Conservation (phyloP, 495 filamentous ascomycete genomes). For the Bacidia gigantensis region DNA sequence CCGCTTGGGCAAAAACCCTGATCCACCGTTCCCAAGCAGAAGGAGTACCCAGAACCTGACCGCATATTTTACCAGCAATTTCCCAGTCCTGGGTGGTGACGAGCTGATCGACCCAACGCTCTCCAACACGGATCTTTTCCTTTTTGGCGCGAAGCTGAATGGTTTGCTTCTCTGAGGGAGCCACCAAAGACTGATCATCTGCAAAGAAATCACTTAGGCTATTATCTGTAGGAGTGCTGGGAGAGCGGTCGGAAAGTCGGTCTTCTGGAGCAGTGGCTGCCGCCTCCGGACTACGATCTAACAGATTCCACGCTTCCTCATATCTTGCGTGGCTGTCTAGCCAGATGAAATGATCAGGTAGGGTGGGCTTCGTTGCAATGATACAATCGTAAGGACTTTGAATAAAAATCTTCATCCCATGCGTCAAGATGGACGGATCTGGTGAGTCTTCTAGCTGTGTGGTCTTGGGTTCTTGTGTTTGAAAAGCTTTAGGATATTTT, state of each 20-base stretch:
- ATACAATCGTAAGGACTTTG: constrained; percentile 94
- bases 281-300: constrained; percentile 67
- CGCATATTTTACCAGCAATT: constrained; percentile 61
- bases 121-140: constrained; percentile 85
- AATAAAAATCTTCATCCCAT: constrained; percentile 85
- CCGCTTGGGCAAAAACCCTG: constrained; percentile 70
- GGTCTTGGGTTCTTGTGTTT: no score
- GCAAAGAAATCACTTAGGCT: constrained; percentile 61
- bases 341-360: constrained; percentile 75
- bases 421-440: constrained; percentile 28
- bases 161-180: constrained; percentile 21
- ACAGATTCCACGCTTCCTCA: constrained; percentile 71
- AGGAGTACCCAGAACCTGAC: constrained; percentile 64
- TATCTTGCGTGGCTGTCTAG: constrained; percentile 65
- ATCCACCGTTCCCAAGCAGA: constrained; percentile 90
- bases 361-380: constrained; percentile 69
- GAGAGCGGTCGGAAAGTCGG: constrained; percentile 26
- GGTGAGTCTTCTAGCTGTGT: constrained; percentile 16
- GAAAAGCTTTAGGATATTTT: no score
- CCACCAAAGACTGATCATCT: constrained; percentile 57
- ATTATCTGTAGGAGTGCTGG: constrained; percentile 17
- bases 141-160: constrained; percentile 55
- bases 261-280: constrained; percentile 26
- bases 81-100: constrained; percentile 59
- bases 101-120: constrained; percentile 81